Evolutionary conservation across 2,329 filamentous ascomycete species (phyloP), one percentile per base, ranked within the genome.

Genomic region (Hypomyces rosellus): DNA sequence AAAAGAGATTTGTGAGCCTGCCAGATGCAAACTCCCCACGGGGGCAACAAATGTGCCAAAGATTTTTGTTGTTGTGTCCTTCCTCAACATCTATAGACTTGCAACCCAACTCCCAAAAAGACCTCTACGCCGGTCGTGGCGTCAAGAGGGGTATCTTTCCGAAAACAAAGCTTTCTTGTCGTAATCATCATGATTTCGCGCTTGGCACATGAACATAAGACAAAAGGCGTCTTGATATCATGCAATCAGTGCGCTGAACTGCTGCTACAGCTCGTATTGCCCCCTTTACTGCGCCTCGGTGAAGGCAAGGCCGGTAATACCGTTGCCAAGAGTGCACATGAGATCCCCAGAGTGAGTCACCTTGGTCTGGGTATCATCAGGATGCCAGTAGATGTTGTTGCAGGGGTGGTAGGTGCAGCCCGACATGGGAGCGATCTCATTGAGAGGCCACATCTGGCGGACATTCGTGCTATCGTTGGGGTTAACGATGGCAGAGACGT

Each of bases 401-500:
- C 78, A 82, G 44, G 76, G 76, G 69, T 75, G 80, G 9, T 55
- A 50, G 47, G 69, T 64, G 64, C 78, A 81, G 39, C 78, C 78
- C 16, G 76, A 80, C 59, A 73, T 65, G 52, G 59, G 72, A 53
- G 54, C 55, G 55, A 68, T 59, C 50, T 55, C 48, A 46, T 48
- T 59, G 49, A 62, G 63, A 25, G 78, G 77, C 67, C 67, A 80
- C 63, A 81, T 72, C 67, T 74, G 65, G 72, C 81, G 78, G 59
- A 82, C 71, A 58, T 76, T 76, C 55, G 73, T 51, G 56, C 66
- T 58, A 64, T 81, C 78, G 37, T 61, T 60, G 46, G 75, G 65
- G 64, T 76, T 67, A 58, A 80, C 75, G 55, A 82, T 81, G 62
- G 77, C 77, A 11, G 77, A 80, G 54, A 82, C 76, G 55, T 82